Evolutionary conservation across 176 grass and related monocot genomes (phyloP).

Genomic region (Neostapfia colusana): DNA sequence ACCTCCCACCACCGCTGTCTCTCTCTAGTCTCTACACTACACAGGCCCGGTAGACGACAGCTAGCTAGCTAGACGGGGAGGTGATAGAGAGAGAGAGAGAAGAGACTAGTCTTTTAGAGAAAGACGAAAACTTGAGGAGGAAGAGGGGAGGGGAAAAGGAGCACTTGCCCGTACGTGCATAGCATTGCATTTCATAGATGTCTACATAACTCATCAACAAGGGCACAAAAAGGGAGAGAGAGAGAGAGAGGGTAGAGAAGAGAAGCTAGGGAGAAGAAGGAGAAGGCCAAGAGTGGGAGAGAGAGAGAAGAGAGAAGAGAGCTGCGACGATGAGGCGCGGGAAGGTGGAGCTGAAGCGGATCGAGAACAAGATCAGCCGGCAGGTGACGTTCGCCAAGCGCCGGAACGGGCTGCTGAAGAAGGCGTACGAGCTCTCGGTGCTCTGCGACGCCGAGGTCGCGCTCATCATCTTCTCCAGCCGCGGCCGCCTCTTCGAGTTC

Average conservation of each 20-base stretch:
- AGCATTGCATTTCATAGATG: not conserved
- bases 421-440: conserved; percentile 89
- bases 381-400: conserved; percentile 95
- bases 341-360: conserved; percentile 67
- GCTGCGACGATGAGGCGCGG: conserved; percentile 43
- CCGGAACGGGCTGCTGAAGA: conserved; percentile 86
- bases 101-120: not conserved
- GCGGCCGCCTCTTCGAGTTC: conserved; percentile 91
- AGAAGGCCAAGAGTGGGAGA: not conserved
- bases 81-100: not conserved
- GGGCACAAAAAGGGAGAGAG: not conserved
- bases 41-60: not conserved
- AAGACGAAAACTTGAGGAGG: not conserved
- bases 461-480: conserved; percentile 91
- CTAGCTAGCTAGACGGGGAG: not conserved
- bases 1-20: not conserved
- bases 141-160: conserved; percentile 1
- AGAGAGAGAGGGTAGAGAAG: conserved; percentile 4
- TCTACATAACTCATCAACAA: not conserved
- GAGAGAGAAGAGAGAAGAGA: not conserved
- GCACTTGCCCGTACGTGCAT: conserved; percentile 13
- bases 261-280: conserved; percentile 15
- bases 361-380: conserved; percentile 94
- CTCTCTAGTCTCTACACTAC: not conserved
- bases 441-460: conserved; percentile 93